A percentile compares a stretch with the other conserved stretches of the same genome.
Conservation (phyloP, 345 rosid species). For the Moricandia moricandioides region DNA sequence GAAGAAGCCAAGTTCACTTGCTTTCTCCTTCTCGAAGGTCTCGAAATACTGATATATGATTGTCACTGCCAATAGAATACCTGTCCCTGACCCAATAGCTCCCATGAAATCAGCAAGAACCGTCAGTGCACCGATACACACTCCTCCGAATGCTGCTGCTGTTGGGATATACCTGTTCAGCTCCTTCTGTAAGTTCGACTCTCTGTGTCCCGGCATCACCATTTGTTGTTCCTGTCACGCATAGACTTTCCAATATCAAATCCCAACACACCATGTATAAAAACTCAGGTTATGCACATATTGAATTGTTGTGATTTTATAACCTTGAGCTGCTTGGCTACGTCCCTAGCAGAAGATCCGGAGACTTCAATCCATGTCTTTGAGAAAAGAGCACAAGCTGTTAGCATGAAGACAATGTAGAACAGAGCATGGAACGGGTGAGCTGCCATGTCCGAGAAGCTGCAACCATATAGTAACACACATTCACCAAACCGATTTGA, state of each 20-base stretch:
- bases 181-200: conserved; percentile 80
- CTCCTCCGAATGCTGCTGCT: conserved; percentile 85
- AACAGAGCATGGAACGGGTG: conserved; percentile 88
- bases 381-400: conserved; percentile 84
- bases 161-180: conserved; percentile 86
- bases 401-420: conserved; percentile 73
- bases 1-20: conserved; percentile 84
- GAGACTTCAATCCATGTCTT: conserved; percentile 93
- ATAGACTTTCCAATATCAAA: neutral
- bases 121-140: conserved; percentile 83
- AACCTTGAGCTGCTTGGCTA: conserved; percentile 89
- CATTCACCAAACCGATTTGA: neutral
- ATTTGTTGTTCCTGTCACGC: conserved; percentile 77
- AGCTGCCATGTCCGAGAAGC: conserved; percentile 88
- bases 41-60: conserved; percentile 84
- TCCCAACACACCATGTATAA: neutral
- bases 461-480: conserved; percentile 35
- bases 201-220: conserved; percentile 96
- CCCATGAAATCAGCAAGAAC: conserved; percentile 92
- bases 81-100: conserved; percentile 85
- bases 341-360: conserved; percentile 82
- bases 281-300: neutral
- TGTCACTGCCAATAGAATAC: conserved; percentile 80
- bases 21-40: conserved; percentile 88
- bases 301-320: neutral